phyloP scores from a whole-genome alignment of 768 basidiomycete species.

The Dentipellis sp. region DNA sequence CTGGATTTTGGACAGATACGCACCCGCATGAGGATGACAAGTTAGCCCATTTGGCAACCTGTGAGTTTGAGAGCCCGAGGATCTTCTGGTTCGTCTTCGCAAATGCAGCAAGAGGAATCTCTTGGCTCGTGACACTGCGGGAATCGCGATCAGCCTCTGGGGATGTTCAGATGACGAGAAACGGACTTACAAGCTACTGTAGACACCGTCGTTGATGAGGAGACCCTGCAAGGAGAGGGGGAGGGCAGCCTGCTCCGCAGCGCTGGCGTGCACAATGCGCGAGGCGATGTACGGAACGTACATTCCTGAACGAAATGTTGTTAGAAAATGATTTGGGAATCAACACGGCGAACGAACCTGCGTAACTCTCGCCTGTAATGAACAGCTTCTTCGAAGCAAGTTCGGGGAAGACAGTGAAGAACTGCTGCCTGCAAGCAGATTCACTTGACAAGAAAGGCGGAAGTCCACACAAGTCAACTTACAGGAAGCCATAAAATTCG shows the following conservation, averaged over 20 bases:
- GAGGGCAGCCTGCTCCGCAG: neutral
- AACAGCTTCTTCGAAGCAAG: neutral
- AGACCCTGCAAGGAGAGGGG: neutral
- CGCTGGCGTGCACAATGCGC: neutral
- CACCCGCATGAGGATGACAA: neutral
- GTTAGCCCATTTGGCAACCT: neutral
- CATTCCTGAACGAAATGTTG: neutral
- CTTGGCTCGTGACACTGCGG: neutral
- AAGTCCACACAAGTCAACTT: neutral
- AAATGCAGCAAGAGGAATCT: neutral
- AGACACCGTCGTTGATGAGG: neutral
- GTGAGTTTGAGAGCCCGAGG: neutral
- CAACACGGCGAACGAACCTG: neutral
- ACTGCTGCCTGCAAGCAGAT: neutral
- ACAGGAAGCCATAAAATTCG: neutral
- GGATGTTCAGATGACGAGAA: no score
- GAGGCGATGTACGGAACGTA: neutral
- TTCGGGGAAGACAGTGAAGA: neutral
- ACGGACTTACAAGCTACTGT: neutral
- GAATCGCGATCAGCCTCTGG: no score
- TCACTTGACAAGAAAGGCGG: neutral
- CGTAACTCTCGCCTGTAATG: neutral
- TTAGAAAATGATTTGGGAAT: no score
- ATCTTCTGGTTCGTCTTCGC: neutral
- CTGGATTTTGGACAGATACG: neutral